Evolutionary conservation across 495 filamentous ascomycete genomes (phyloP), one percentile per base, ranked within the genome.

Genomic region (Talaromyces proteolyticus): DNA sequence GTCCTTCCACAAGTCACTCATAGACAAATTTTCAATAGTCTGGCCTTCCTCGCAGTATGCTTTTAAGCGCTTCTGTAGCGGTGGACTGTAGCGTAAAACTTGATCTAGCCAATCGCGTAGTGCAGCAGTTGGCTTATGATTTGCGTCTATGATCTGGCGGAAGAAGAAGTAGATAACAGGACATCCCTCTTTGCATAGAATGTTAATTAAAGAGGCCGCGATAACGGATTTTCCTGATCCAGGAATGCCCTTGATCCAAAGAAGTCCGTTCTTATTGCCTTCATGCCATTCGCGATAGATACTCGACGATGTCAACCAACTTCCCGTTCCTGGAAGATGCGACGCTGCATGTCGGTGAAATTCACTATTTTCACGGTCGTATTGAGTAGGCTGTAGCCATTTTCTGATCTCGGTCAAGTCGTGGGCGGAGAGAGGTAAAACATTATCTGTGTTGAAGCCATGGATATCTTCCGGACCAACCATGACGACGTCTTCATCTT

Each of bases 101-200:
- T 74, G 70, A 12, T 50, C 55, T 7, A 74, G 49, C 64, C 66
- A 79, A 58, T 77, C 76, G 12, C 68, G 65, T 5, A 73, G 41
- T 25, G 73, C 47, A 1, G 62, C 58, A 4, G 57, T 44, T 0
- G 75, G 73, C n/a, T 57, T 53, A 53, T 70, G 68, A 50, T 80
- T 79, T 5, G 68, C 62, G 19, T 57, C 54, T 48, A 80, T 71
- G 53, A 77, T 78, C 39, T 78, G 69, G 2, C 76, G 69, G 54
- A 78, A 77, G 59, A 82, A 82, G 60, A 82, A 79, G 53, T 57
- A 78, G 0, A 79, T 57, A 1, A 77, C 69, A 1, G 71, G 73
- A 6, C 53, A 42, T 26, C 58, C 26, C 46, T 63, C 48, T 57
- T 60, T 16, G 37, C 39, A 22, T 49, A 77, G 60, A 4, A 55